These are phyloP conservation scores for Oldenlandia corymbosa DNA, from an alignment of 257 asterid species.

Conservation along the genomic window DNA sequence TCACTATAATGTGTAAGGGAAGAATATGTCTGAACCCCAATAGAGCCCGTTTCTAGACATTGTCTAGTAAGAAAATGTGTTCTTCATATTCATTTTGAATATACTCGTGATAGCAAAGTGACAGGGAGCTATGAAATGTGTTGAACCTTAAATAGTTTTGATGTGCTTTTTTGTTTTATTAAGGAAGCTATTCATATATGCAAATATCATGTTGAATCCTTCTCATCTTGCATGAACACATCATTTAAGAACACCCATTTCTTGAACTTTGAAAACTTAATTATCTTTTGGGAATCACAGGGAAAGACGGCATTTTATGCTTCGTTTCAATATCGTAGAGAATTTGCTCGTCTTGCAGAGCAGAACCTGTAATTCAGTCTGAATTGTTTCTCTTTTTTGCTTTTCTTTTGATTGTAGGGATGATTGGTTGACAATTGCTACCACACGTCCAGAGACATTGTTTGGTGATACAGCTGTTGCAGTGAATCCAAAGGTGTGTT, in stretches of 20 bases:
- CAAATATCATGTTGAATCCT: neutral
- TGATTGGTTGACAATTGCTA: constrained; percentile 90
- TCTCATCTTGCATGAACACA: neutral
- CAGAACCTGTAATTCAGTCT: neutral
- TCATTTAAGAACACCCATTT: neutral
- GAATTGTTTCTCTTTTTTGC: neutral
- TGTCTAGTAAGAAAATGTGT: neutral
- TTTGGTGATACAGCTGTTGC: constrained; percentile 97
- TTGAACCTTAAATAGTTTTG: neutral
- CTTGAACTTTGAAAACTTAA: neutral
- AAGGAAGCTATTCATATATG: neutral
- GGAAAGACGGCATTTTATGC: neutral
- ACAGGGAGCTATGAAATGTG: neutral
- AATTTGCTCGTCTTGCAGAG: neutral
- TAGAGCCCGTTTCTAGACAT: neutral
- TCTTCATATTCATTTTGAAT: neutral
- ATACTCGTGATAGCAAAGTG: neutral
- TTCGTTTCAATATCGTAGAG: neutral
- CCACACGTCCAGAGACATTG: constrained; percentile 97
- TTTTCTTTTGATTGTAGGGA: constrained; percentile 39
- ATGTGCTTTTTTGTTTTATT: neutral
- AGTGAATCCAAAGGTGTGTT: constrained; percentile 80
- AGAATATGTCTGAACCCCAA: neutral
- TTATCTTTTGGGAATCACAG: neutral
- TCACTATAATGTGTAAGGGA: neutral